Conservation (phyloP, 73 alveolate species). For the Breviolum minutum region DNA sequence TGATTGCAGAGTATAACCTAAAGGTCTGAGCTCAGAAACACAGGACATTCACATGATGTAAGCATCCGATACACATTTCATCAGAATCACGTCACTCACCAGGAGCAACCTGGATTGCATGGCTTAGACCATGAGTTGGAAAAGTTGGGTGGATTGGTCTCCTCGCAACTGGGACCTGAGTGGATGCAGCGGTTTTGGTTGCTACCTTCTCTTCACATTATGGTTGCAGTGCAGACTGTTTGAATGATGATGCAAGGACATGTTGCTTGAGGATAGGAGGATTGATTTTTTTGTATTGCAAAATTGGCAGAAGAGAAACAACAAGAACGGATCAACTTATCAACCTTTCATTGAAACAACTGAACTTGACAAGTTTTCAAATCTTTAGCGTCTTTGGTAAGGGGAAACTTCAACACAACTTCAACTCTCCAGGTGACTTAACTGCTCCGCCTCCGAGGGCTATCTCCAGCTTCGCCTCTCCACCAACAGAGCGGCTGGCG, state of each 20-base stretch:
- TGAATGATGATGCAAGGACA: neutral
- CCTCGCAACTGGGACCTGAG: neutral
- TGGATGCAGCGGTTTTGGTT: neutral
- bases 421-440: neutral
- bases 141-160: constrained; percentile 1
- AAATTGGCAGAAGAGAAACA: no score
- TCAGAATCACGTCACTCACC: neutral
- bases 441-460: neutral
- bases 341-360: no score
- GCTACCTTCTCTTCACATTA: neutral
- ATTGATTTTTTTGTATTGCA: no score
- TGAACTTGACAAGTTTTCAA: no score
- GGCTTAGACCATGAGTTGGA: neutral
- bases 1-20: no score
- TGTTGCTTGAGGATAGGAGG: neutral
- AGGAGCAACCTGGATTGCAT: neutral
- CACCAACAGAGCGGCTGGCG: neutral
- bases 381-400: no score
- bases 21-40: no score
- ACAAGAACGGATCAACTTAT: no score
- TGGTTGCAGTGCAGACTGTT: neutral
- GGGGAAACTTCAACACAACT: no score
- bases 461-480: constrained; percentile 15
- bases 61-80: no score
- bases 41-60: no score